A percentile compares a stretch with the other conserved stretches of the same genome.
Evolutionary conservation across 768 basidiomycete genomes (phyloP).

Genomic region (Tubosaeta sp.): DNA sequence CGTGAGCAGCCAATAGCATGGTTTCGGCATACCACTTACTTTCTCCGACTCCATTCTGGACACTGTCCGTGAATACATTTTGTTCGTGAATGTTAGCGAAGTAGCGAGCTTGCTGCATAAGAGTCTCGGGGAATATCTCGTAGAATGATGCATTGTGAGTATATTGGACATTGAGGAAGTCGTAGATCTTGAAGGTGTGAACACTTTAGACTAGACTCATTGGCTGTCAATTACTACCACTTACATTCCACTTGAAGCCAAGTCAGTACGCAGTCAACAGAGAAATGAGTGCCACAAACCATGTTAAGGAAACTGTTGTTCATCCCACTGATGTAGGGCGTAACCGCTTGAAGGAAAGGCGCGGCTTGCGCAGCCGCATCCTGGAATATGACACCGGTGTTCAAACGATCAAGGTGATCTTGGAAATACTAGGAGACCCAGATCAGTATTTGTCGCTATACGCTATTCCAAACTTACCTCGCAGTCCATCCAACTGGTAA

Average conservation of each 20-base stretch:
- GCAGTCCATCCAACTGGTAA: conserved; percentile 76
- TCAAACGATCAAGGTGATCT: conserved; percentile 21
- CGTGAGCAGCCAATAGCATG: neutral
- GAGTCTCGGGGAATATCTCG: conserved; percentile 62
- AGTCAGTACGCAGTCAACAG: conserved; percentile 6
- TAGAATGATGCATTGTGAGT: conserved; percentile 80
- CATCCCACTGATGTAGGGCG: conserved; percentile 65
- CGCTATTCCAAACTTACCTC: conserved; percentile 29
- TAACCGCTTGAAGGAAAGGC: conserved; percentile 60
- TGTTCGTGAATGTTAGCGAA: conserved; percentile 77
- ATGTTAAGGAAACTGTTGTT: conserved; percentile 62
- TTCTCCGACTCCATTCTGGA: conserved; percentile 65
- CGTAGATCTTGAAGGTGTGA: conserved; percentile 51
- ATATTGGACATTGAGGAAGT: conserved; percentile 71
- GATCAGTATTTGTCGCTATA: neutral
- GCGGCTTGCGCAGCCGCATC: conserved; percentile 48
- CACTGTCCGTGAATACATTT: conserved; percentile 61
- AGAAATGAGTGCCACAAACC: conserved; percentile 37
- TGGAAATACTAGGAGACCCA: conserved; percentile 24
- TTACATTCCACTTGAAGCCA: conserved; percentile 64
- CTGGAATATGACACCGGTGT: conserved; percentile 44
- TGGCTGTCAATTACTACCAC: conserved; percentile 18
- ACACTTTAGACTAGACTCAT: neutral
- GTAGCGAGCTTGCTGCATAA: conserved; percentile 65
- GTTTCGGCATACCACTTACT: conserved; percentile 41